phyloP scores from a whole-genome alignment of 164 flowering plant genomes.

The Umbellularia californica region DNA sequence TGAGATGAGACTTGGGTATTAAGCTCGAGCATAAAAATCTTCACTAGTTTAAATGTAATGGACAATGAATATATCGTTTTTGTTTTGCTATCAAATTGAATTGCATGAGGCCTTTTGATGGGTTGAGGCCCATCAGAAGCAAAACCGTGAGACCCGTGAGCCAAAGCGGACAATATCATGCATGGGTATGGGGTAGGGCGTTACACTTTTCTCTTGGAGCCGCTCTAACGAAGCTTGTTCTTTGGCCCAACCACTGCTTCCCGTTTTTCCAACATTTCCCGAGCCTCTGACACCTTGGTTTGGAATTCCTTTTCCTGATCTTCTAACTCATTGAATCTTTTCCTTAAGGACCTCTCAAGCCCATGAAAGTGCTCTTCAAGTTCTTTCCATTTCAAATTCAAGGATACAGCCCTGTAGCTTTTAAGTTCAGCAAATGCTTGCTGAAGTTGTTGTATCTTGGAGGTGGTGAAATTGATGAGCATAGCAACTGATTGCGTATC shows the following conservation, averaged over 20 bases:
- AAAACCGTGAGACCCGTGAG: too few species aligned
- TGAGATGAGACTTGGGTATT: not conserved
- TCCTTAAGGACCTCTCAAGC: constrained; percentile 85
- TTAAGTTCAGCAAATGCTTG: constrained; percentile 96
- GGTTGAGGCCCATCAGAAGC: too few species aligned
- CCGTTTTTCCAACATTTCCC: constrained; percentile 54
- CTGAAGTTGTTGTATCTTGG: constrained; percentile 93
- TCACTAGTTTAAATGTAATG: too few species aligned
- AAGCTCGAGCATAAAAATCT: not conserved
- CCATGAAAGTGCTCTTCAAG: constrained; percentile 94
- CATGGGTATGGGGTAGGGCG: too few species aligned
- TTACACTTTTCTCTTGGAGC: constrained; percentile 83
- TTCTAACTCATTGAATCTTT: constrained; percentile 79
- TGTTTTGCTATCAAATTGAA: too few species aligned
- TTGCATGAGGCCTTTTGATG: too few species aligned
- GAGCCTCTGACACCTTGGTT: constrained; percentile 55
- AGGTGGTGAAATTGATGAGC: constrained; percentile 70
- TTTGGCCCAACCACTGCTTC: constrained; percentile 78
- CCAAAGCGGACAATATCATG: too few species aligned
- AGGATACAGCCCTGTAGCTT: constrained; percentile 75
- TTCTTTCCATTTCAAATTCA: constrained; percentile 94
- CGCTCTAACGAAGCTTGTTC: constrained; percentile 67
- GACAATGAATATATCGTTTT: too few species aligned
- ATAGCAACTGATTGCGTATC: constrained; percentile 61
- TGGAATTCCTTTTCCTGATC: constrained; percentile 78